Evolutionary conservation across 257 asterid species (phyloP).

Genomic region (Avicennia marina): DNA sequence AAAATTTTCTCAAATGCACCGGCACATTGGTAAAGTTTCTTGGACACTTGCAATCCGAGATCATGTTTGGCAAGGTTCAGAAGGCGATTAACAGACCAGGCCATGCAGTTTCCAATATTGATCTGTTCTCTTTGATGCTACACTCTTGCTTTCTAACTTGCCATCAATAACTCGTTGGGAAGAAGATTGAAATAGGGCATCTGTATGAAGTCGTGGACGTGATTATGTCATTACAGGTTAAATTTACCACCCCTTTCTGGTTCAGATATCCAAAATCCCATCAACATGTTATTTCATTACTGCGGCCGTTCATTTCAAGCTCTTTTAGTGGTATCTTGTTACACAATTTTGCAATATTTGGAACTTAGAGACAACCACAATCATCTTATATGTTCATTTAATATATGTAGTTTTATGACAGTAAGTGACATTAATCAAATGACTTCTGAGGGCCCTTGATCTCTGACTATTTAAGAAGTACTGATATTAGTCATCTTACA

Average conservation of each 20-base stretch:
- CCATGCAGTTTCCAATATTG: not conserved
- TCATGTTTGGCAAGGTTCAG: constrained; percentile 49
- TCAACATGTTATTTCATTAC: not conserved
- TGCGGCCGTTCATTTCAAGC: not conserved
- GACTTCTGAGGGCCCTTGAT: too few relatives aligned
- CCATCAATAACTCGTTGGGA: constrained; percentile 32
- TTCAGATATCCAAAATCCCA: not conserved
- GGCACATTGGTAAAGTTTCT: constrained; percentile 41
- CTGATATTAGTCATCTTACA: not conserved
- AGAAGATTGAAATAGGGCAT: constrained; percentile 15
- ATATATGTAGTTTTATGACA: not conserved
- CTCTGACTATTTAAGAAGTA: not conserved
- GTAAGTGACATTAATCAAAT: not conserved
- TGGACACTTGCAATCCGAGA: constrained; percentile 46
- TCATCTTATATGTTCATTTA: not conserved
- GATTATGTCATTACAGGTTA: constrained; percentile 34
- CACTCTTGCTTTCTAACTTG: constrained; percentile 26
- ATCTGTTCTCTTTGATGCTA: constrained; percentile 14
- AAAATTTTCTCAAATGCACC: constrained; percentile 30
- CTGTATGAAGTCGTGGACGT: constrained; percentile 35
- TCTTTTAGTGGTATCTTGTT: not conserved
- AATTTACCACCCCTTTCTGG: not conserved
- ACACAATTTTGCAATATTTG: not conserved
- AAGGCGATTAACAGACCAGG: constrained; percentile 4
- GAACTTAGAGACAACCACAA: too few relatives aligned